phyloP scores from a whole-genome alignment of 2,329 filamentous ascomycete genomes.

The Penicillium brasilianum region DNA sequence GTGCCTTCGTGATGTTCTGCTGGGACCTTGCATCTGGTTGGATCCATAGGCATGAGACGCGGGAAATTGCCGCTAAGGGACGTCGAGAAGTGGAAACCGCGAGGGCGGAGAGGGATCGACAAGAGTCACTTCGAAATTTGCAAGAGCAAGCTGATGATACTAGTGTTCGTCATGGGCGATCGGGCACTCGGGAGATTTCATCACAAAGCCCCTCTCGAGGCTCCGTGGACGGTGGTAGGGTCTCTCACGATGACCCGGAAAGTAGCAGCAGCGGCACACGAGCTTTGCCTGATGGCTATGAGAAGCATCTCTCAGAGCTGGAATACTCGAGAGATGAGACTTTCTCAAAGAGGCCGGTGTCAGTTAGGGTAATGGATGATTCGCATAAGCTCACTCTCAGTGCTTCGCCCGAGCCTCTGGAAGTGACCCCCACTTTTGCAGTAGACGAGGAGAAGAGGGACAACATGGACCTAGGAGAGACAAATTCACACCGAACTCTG shows the following conservation, averaged over 20 bases:
- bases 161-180: not conserved
- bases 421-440: conserved; percentile 8
- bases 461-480: conserved; percentile 1
- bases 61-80: conserved; percentile 64
- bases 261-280: not conserved
- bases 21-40: conserved; percentile 71
- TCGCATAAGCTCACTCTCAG: conserved; percentile 4
- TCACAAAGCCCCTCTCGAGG: not conserved
- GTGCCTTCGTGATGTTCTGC: conserved; percentile 69
- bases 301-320: conserved; percentile 8
- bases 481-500: conserved; percentile 53
- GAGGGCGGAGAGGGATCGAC: conserved; percentile 43
- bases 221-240: not conserved
- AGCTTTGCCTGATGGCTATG: not conserved
- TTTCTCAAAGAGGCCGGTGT: conserved; percentile 13
- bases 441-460: conserved; percentile 41
- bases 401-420: conserved; percentile 8
- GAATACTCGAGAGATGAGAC: conserved; percentile 3
- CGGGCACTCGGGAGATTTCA: not conserved
- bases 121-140: conserved; percentile 11
- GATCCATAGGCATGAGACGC: conserved; percentile 65
- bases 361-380: not conserved
- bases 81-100: conserved; percentile 55
- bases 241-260: not conserved
- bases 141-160: conserved; percentile 8